Evolutionary conservation across 495 filamentous ascomycete genomes (phyloP), one percentile per base, ranked within the genome.

Genomic region (Neurospora sp.): DNA sequence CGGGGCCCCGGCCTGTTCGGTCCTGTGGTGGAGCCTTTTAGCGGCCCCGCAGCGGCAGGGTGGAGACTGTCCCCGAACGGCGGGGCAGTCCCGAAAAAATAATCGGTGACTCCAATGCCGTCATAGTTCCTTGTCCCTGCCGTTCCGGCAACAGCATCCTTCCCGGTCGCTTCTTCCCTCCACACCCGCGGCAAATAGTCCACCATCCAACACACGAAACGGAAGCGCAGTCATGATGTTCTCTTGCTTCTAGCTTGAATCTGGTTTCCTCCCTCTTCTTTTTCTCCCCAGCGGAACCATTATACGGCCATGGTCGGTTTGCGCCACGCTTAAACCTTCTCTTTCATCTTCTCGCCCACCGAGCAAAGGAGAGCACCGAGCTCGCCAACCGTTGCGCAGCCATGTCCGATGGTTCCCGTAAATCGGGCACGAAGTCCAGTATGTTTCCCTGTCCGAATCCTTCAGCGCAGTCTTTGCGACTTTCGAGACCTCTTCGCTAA

Each of bases 351-450:
- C 27, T 65, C 14, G 53, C 27, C 27, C 27, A 65, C 14, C 53
- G 53, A 65, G 27, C 27, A 65, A 35, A 65, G 31, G 42, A 0
- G 8, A 31, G 70, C n/a, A 22, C 8, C 71, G 69, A 72, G 39
- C 38, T 39, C 44, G 22, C 12, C 10, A 45, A 20, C 14, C 39
- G 42, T 72, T 45, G 41, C 75, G 73, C 74, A 74, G 74, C 69
- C 71, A 82, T 82, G 80, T 80, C 80, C 71, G 75, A 82, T 82
- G 80, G 77, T 76, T 72, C 79, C 61, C 75, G 73, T 70, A 80
- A 78, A 70, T 69, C 71, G 72, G 59, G 73, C 72, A 41, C 78
- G 74, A 82, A 82, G 77, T 80, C 79, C 61, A 78, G 80, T 82
- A 73, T 40, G 80, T 53, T 18, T 40, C 2, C 35, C 38, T 1